Evolutionary conservation across 305 asterid genomes (phyloP), one percentile per base, ranked within the genome.

Genomic region (Rubia peregrina): DNA sequence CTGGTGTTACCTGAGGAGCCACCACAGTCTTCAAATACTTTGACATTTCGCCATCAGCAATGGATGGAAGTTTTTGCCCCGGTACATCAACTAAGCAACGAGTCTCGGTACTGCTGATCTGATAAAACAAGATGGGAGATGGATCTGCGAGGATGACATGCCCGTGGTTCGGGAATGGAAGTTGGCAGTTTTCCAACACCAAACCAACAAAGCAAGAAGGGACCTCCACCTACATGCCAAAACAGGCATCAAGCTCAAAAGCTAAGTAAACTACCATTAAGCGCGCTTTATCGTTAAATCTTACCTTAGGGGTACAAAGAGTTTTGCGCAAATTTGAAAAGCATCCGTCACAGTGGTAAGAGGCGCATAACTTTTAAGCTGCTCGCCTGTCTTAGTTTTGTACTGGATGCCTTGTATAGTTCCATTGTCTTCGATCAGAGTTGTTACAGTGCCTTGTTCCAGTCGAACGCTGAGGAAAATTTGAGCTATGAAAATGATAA

Each of bases 381-480:
- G 86, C 68, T 79, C 66, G n/a, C 89, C 81, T 0, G 78, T 51
- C 76, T 81, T 86, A 17, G 83, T 77, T 70, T 86, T 86, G 75
- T 77, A 84, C 57, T 79, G 83, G 26, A 86, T 83, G 19, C 91
- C 91, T 70, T 73, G 83, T 24, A 86, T 62, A 26, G 79, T 77
- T 60, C 89, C 85, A 69, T 79, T 73, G 55, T 86, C 87, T 79
- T 86, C 86, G 17, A 86, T 77, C 71, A 86, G 71, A 43, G 91
- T 80, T 78, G 85, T 84, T 24, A 86, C 91, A 0, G 89, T 82
- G n/a, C 91, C 91, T 86, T 86, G 91, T 72, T 84, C 83, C n/a
- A 86, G 74, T 53, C 53, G 77, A 33, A 86, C 86, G 73, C 90
- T 83, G 42, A 30, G 40, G 42, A 51, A 57, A 64, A 63, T 57